Evolutionary conservation across 2,329 filamentous ascomycete species (phyloP), one percentile per base, ranked within the genome.

Genomic region (Aquanectria penicillioides): DNA sequence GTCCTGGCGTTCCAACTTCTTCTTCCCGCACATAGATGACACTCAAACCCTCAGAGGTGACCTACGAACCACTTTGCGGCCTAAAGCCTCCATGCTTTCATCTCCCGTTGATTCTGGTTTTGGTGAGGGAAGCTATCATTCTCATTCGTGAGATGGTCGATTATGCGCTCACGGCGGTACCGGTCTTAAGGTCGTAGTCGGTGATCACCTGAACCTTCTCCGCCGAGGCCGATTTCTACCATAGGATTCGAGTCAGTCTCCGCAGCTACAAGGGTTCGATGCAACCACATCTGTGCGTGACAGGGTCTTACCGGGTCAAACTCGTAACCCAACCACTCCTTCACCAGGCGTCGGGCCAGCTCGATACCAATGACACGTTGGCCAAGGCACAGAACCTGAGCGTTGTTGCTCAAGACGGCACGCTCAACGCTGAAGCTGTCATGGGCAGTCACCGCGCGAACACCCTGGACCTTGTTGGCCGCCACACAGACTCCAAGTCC

Each of bases 381-480:
- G 1, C 92, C 92, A 83, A 96, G 89, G 74, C 92, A 95, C 61
- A 96, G 79, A 31, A 95, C 91, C 78, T 96, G 92, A 5, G 92
- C 91, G 73, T 96, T 89, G 75, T 95, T 96, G 78, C 89, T 93
- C 70, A 94, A 77, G 8, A 96, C 85, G 17, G 90, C 88, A 48
- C 92, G 81, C 82, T 96, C 92, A 5, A 96, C 92, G 54, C 85
- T 89, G 80, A 94, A 96, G 65, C 88, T 89, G 73, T 96, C 92
- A 74, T 96, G 92, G 1, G 92, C 92, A 9, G 92, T 95, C 18
- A 95, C 92, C 18, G 92, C 92, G 25, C 92, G 82, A 62, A 96
- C 87, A 6, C 92, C 92, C 53, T 87, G 88, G 62, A 95, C 88
- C 75, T 96, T 96, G 83, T 96, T 96, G 65, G 92, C 92, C n/a